A percentile compares a stretch with the other conserved stretches of the same genome.
Evolutionary conservation across 306 rosid species (phyloP).

Genomic region (Elaeagnus macrophylla): DNA sequence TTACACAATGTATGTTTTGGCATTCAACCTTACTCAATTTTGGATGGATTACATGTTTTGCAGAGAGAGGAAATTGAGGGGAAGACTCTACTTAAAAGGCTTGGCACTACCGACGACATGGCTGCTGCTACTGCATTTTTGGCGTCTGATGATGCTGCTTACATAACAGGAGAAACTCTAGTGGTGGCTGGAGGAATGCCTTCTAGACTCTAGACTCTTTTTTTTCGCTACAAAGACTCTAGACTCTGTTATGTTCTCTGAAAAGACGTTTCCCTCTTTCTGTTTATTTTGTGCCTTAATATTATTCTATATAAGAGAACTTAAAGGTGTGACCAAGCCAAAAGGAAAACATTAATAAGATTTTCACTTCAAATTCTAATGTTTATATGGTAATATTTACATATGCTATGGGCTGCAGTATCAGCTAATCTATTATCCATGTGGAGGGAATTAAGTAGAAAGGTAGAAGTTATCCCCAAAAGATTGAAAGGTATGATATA

Average conservation of each 20-base stretch:
- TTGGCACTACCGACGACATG: conserved; percentile 88
- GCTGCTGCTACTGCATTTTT: conserved; percentile 81
- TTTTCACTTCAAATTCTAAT: too few species aligned
- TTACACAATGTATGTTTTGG: background rate
- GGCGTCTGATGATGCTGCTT: conserved; percentile 88
- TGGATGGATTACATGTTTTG: conserved; percentile 14
- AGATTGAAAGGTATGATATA: too few species aligned
- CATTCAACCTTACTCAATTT: background rate
- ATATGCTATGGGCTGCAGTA: too few species aligned
- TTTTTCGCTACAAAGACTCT: conserved; percentile 30
- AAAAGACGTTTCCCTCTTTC: too few species aligned
- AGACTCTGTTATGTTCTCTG: conserved; percentile 15
- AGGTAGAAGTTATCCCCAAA: too few species aligned
- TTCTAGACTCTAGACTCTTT: conserved; percentile 58
- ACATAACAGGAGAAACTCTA: conserved; percentile 88
- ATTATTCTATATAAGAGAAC: too few species aligned
- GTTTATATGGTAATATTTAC: too few species aligned
- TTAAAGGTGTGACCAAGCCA: too few species aligned
- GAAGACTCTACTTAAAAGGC: conserved; percentile 59
- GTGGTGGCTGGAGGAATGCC: conserved; percentile 91
- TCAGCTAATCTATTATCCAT: too few species aligned
- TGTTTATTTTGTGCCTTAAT: too few species aligned
- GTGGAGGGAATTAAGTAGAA: too few species aligned
- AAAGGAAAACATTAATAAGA: too few species aligned
- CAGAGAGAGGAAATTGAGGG: conserved; percentile 57